A percentile compares a stretch with the other conserved stretches of the same genome.
Conservation (phyloP, 78 protist species). For the Acrasis kona region DNA sequence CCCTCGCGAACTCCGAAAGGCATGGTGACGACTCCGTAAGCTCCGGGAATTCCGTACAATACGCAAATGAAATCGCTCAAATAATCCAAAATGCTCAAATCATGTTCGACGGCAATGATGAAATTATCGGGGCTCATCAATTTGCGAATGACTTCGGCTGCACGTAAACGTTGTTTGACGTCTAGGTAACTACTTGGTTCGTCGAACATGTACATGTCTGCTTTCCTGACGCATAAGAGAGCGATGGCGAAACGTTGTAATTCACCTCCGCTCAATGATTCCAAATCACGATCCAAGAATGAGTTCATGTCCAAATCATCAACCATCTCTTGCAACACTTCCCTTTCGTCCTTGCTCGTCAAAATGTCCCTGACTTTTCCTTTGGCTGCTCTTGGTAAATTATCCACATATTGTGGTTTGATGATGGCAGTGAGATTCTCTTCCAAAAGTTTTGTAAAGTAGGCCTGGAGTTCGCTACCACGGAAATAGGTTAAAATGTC, state of each 20-base stretch:
- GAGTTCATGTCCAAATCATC: conserved; percentile 54
- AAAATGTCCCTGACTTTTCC: conserved; percentile 76
- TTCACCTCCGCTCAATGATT: conserved; percentile 96
- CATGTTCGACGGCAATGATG: conserved; percentile 99
- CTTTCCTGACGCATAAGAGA: conserved; percentile 33
- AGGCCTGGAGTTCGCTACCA: conserved; percentile 97
- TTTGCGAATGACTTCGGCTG: conserved; percentile 88
- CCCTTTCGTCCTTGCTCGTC: conserved; percentile 46
- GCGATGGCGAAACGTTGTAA: conserved; percentile 98
- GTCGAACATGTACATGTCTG: conserved; percentile 93
- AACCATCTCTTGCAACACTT: neutral
- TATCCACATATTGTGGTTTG: conserved; percentile 99
- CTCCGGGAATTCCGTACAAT: conserved; percentile 98
- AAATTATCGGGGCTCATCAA: conserved; percentile 53
- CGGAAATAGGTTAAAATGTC: conserved; percentile 94
- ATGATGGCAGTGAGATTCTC: conserved; percentile 84
- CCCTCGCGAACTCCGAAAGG: conserved; percentile 98
- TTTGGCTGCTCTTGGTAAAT: conserved; percentile 81
- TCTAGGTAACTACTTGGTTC: conserved; percentile 99
- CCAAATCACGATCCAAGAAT: conserved; percentile 66
- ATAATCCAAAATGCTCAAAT: conserved; percentile 96
- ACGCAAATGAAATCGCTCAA: conserved; percentile 95
- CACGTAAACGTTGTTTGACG: conserved; percentile 95
- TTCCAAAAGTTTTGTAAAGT: conserved; percentile 87
- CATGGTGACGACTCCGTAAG: conserved; percentile 99